Base-by-base conservation (phyloP, 2,329 filamentous ascomycete species). In the Fusarium solani-melongenae region DNA sequence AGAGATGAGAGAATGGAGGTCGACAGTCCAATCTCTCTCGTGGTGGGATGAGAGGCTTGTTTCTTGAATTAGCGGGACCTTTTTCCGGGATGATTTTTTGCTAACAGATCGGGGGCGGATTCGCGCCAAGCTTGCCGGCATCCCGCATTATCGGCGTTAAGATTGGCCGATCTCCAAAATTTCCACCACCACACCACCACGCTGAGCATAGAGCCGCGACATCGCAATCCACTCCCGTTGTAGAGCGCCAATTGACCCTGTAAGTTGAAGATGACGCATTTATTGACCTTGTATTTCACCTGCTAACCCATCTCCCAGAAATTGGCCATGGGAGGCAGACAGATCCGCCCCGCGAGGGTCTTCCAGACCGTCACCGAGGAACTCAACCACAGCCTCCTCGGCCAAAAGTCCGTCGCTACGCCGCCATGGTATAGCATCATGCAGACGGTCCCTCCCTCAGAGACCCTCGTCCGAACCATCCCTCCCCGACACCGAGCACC, bases 401-500 rank as follows among this genome's bases (percentile, higher is more conserved):
- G 73, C 67, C 74, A 82, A 69, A 77, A 68, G 69, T 78, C 78
- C 61, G 78, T 81, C 77, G 79, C 78, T 55, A 82, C 82, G 56
- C 81, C 84, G 61, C 81, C 86, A 62, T 91, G 89, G 89, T 86
- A 86, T 68, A 79, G 84, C 11, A 86, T 87, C 33, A 80, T 91
- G 73, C 83, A 86, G 75, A 79, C 82, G 14, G 86, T 90, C 39
- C 90, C 90, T 38, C 91, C 91, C 5, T 81, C 88, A 75, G 89
- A 92, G 80, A 86, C 87, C 44, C 80, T 90, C 68, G 87, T 87
- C 29, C 87, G 91, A 64, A 86, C 86, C 7, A 81, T 88, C 63
- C 85, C 89, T 3, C 80, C 84, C 17, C 84, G 86, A 64, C 88
- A 89, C 77, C 81, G 80, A 56, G 62, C 77, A 29, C 74, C 76